Conservation (phyloP, 257 asterid species). For the Solanum bukasovii region DNA sequence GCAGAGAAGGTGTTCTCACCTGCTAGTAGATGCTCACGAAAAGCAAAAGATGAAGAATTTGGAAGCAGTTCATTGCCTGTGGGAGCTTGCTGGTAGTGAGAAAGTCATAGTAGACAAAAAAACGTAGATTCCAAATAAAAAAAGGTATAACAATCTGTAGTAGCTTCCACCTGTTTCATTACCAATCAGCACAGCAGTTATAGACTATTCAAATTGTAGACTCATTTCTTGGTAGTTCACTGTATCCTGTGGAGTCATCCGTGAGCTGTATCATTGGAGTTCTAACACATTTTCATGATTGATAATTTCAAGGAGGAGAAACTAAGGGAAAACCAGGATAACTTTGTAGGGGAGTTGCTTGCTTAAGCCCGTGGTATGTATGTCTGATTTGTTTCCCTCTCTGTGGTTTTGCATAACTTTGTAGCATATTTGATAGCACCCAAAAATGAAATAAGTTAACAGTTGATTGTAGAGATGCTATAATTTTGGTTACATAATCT, state of each 20-base stretch:
- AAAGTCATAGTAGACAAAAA: background rate
- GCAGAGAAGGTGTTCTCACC: background rate
- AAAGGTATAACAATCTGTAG: background rate
- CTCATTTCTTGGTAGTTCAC: background rate
- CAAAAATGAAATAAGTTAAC: background rate
- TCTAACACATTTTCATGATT: background rate
- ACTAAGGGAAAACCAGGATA: constrained; percentile 81
- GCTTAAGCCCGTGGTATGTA: constrained; percentile 82
- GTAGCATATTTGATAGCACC: background rate
- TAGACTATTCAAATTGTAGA: background rate
- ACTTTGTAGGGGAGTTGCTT: constrained; percentile 52
- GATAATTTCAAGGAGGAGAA: constrained; percentile 62
- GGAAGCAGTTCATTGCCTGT: background rate
- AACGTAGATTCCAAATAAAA: background rate
- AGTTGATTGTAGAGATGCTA: background rate
- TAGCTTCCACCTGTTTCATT: background rate
- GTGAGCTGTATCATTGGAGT: background rate
- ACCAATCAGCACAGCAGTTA: background rate
- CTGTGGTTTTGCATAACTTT: background rate
- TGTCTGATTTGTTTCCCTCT: background rate
- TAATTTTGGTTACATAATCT: background rate
- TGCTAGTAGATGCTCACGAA: background rate
- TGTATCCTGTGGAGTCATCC: background rate
- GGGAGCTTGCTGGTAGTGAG: background rate
- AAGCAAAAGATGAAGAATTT: background rate